Conservation (phyloP, 805 yeast genomes). For the Scheffersomyces coipomensis region DNA sequence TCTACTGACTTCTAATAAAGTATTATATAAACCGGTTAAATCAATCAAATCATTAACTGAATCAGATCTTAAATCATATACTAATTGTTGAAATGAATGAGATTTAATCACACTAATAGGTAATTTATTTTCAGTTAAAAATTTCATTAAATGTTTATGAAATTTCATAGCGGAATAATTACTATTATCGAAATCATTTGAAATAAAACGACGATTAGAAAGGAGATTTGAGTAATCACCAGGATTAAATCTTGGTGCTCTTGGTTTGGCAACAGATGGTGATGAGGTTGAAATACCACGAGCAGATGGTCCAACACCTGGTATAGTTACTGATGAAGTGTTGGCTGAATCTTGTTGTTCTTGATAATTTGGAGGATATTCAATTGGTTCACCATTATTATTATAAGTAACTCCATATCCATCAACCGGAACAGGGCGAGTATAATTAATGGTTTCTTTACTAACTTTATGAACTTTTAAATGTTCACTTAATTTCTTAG, state of each 20-base stretch:
- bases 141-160: conserved; percentile 50
- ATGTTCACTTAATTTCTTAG: conserved; percentile 58
- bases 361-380: conserved; percentile 14
- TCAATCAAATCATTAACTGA: conserved; percentile 47
- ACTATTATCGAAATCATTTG: conserved; percentile 36
- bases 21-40: conserved; percentile 42
- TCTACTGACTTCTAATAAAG: conserved; percentile 44
- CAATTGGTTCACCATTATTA: conserved; percentile 23
- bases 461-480: conserved; percentile 52
- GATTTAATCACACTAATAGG: conserved; percentile 48
- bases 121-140: conserved; percentile 51
- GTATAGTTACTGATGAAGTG: background rate
- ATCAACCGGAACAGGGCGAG: conserved; percentile 38
- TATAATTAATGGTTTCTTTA: conserved; percentile 37
- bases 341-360: background rate
- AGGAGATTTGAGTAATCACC: background rate
- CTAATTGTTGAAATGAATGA: conserved; percentile 49
- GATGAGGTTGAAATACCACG: background rate
- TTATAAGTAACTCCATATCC: conserved; percentile 35
- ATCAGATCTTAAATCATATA: conserved; percentile 49
- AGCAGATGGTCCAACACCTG: background rate
- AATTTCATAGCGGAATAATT: conserved; percentile 47
- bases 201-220: conserved; percentile 14
- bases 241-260: background rate
- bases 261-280: background rate